Conservation (phyloP, 2,329 filamentous ascomycete genomes). For the Malbranchea zuffiana region DNA sequence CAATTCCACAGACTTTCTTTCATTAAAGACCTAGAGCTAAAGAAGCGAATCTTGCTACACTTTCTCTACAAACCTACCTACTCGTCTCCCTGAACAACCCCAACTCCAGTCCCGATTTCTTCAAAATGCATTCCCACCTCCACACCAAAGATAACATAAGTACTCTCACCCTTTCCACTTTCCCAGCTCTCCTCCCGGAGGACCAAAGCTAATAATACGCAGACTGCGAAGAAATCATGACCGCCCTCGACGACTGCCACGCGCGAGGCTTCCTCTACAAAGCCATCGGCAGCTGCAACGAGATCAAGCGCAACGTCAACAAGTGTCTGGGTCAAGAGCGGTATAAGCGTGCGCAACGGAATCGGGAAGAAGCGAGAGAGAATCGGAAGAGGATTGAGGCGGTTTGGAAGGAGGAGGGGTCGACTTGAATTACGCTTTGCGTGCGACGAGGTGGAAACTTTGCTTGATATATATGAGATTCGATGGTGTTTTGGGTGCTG, state of each 20-base stretch:
- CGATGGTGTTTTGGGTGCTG: neutral
- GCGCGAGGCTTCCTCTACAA: slow-evolving; percentile 87
- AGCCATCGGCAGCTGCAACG: slow-evolving; percentile 79
- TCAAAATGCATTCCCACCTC: slow-evolving; percentile 88
- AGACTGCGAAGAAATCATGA: slow-evolving; percentile 95
- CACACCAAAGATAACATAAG: slow-evolving; percentile 86
- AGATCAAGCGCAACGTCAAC: slow-evolving; percentile 72
- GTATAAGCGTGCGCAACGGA: slow-evolving; percentile 62
- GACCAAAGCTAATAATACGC: slow-evolving; percentile 3
- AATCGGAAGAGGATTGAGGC: slow-evolving; percentile 65
- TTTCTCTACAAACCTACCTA: too few relatives aligned
- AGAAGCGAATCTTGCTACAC: too few relatives aligned
- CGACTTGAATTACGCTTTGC: neutral
- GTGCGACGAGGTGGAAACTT: neutral
- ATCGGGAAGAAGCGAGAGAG: slow-evolving; percentile 58
- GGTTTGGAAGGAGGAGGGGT: slow-evolving; percentile 55
- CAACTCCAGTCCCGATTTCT: too few relatives aligned
- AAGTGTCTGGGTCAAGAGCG: slow-evolving; percentile 73
- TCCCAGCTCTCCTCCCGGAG: slow-evolving; percentile 1
- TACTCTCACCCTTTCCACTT: slow-evolving; percentile 28
- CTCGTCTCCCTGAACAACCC: too few relatives aligned
- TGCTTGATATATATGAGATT: neutral
- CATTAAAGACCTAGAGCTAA: too few relatives aligned
- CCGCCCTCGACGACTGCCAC: slow-evolving; percentile 89
- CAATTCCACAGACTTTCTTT: too few relatives aligned